Base-by-base conservation (phyloP, 371 early-diverging fungal genomes). In the Mucor ambiguus region DNA sequence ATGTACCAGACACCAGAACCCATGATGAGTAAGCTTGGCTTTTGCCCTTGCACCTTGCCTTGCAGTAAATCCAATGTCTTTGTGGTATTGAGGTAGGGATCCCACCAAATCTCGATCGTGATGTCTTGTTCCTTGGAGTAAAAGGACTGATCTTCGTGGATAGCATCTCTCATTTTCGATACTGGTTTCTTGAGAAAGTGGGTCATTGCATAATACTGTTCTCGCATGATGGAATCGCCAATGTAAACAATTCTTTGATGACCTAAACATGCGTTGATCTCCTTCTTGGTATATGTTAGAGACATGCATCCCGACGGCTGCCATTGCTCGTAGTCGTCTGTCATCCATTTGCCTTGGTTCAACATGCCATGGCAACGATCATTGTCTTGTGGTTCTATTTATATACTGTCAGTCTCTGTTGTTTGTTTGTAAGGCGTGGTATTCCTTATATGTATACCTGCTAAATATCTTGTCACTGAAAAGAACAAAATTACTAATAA, bases 1-100 rank as follows among this genome's bases (percentile, higher is more conserved):
- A 89, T 75, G 64, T 80, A 83, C 89, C 89, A 89, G 4, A 82
- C 55, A 6, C 92, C 93, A 35, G 76, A 72, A 14, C 85, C 90
- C 35, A 87, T 67, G 3, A 87, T 78, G 24, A 86, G 68, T 33
- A 90, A 49, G 52, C 78, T 73, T 10, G 88, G 86, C 54, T 67
- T 29, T 32, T 61, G 64, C 7, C 30, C 20, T 58, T 75, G 55
- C 12, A 75, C 58, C 20, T 61, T 61, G 10, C 66, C 72, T 56
- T 80, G 66, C 4, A 77, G 68, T 59, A 77, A 41, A 9, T 77
- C 65, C 9, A 68, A 22, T 1, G 82, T 81, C 30, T 67, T 72
- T 0, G 88, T 78, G 0, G 81, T 60, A 69, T 90, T 89, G 62
- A 86, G 67, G 54, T 80, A 87, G 2, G 91, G 89, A 54, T 90